These are phyloP conservation scores for Pythium grandisporangium DNA, from an alignment of 352 stramenopile species.

Conservation along the genomic window DNA sequence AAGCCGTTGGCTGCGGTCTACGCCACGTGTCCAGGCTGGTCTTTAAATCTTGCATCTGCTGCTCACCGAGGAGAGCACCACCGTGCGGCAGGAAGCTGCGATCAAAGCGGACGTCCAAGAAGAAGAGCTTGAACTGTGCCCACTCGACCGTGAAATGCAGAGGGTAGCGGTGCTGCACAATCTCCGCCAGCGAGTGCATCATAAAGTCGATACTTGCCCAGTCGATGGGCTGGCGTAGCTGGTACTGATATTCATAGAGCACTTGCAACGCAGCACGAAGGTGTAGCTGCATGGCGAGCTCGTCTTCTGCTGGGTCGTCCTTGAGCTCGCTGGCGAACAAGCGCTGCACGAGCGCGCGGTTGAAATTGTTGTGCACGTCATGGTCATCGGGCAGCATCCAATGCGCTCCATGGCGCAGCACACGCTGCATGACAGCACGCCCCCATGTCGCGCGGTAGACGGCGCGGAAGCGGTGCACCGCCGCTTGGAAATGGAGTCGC, in stretches of 20 bases:
- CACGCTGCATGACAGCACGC: conserved; percentile 27
- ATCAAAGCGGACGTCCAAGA: conserved; percentile 56
- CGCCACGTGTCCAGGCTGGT: conserved; percentile 6
- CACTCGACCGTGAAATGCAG: conserved; percentile 34
- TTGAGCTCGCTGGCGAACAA: conserved; percentile 7
- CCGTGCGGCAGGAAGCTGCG: conserved; percentile 28
- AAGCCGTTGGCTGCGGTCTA: too few species aligned
- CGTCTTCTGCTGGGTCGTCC: neutral
- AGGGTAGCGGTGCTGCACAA: conserved; percentile 25
- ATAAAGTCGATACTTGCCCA: conserved; percentile 36
- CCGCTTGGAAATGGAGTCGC: conserved; percentile 11
- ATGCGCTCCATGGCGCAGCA: conserved; percentile 50
- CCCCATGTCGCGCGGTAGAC: conserved; percentile 57
- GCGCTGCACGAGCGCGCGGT: conserved; percentile 25
- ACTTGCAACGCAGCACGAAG: conserved; percentile 44
- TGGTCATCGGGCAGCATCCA: conserved; percentile 80
- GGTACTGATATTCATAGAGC: conserved; percentile 68
- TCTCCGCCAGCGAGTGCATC: conserved; percentile 14
- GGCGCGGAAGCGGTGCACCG: conserved; percentile 30
- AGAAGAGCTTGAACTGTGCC: conserved; percentile 37
- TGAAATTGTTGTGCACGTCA: conserved; percentile 74
- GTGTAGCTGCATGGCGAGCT: conserved; percentile 28
- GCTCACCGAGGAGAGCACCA: conserved; percentile 19
- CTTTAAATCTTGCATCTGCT: conserved; percentile 11
- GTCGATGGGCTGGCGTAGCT: conserved; percentile 33